phyloP scores from a whole-genome alignment of 345 rosid species.

The Excoecaria cochinchinensis region DNA sequence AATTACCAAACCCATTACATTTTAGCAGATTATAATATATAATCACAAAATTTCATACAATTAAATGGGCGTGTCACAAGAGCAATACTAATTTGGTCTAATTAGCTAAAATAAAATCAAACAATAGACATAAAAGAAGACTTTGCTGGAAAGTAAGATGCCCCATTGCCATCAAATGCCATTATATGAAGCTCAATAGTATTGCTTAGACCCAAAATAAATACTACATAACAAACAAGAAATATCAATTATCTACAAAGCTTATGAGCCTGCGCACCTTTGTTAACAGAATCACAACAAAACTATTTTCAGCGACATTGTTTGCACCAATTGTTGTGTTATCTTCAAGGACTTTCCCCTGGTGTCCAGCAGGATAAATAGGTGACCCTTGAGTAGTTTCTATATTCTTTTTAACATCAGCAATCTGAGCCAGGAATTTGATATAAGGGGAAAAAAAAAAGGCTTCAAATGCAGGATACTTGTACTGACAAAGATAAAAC shows the following conservation, averaged over 20 bases:
- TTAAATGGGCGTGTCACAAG: no score
- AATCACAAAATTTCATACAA: no score
- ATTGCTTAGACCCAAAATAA: no score
- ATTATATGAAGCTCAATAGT: no score
- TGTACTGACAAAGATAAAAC: neutral
- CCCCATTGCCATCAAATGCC: no score
- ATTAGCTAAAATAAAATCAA: no score
- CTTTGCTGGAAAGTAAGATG: no score
- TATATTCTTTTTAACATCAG: constrained; percentile 72
- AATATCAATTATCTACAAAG: neutral
- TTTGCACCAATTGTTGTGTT: constrained; percentile 68
- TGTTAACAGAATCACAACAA: constrained; percentile 72
- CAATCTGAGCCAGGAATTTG: constrained; percentile 37
- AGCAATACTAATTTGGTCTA: no score
- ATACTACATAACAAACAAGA: no score
- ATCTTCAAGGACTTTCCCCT: constrained; percentile 83
- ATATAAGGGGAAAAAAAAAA: neutral
- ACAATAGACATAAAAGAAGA: no score
- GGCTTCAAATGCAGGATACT: neutral
- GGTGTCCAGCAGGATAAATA: constrained; percentile 68
- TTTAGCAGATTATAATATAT: no score
- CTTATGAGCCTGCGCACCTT: constrained; percentile 44
- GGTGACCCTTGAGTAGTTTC: constrained; percentile 63
- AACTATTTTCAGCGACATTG: constrained; percentile 67
- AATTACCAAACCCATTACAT: no score